A percentile compares a stretch with the other conserved stretches of the same genome.
Conservation (phyloP, 768 basidiomycete species). For the Hortiboletus flavorubellus region DNA sequence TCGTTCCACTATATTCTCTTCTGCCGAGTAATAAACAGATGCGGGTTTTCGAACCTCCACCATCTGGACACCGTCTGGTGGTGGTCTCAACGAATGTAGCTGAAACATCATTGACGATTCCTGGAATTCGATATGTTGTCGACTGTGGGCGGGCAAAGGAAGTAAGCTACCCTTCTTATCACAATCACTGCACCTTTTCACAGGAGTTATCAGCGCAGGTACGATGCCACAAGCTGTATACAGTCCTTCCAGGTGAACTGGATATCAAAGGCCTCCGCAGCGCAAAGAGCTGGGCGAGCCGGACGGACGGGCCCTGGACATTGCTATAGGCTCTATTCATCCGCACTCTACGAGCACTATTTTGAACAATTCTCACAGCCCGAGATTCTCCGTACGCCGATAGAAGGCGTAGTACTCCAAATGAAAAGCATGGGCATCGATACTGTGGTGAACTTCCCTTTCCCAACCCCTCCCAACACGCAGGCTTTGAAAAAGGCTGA, state of each 20-base stretch:
- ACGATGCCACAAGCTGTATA: slow-evolving; percentile 76
- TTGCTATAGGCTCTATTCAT: slow-evolving; percentile 96
- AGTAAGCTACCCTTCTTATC: slow-evolving; percentile 37
- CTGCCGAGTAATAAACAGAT: slow-evolving; percentile 93
- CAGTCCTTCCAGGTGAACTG: slow-evolving; percentile 91
- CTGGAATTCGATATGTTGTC: slow-evolving; percentile 96
- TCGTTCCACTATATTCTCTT: slow-evolving; percentile 92
- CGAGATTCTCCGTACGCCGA: slow-evolving; percentile 93
- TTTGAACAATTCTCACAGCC: slow-evolving; percentile 85
- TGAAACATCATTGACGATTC: slow-evolving; percentile 96
- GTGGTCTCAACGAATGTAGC: slow-evolving; percentile 96
- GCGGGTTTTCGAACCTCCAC: slow-evolving; percentile 85
- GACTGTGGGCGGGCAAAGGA: slow-evolving; percentile 96
- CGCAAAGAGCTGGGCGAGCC: slow-evolving; percentile 93
- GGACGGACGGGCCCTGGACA: slow-evolving; percentile 98
- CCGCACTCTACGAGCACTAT: slow-evolving; percentile 89
- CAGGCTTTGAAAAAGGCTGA: slow-evolving; percentile 76
- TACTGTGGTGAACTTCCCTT: slow-evolving; percentile 94
- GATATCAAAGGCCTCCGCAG: slow-evolving; percentile 93
- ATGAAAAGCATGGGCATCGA: slow-evolving; percentile 99
- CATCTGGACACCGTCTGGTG: slow-evolving; percentile 76
- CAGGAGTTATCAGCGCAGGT: slow-evolving; percentile 57
- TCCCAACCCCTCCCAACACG: slow-evolving; percentile 93
- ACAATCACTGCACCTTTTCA: background rate
- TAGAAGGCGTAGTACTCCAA: slow-evolving; percentile 94